These are phyloP conservation scores for Taphrina sp. DNA, from an alignment of 1,139 yeast genomes.

Conservation along the genomic window DNA sequence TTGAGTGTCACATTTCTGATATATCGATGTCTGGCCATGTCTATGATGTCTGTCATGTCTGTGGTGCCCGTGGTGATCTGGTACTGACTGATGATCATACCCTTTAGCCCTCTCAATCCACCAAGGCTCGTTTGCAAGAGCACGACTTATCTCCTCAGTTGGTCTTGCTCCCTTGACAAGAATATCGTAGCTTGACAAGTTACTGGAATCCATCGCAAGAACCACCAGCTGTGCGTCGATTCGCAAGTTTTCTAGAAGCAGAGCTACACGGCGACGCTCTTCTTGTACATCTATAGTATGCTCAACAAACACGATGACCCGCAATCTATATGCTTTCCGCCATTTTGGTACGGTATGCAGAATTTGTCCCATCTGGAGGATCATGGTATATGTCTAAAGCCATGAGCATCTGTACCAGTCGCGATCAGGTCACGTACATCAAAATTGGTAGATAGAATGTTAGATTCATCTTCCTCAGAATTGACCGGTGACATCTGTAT, in stretches of 20 bases:
- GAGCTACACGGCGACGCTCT: slow-evolving; percentile 60
- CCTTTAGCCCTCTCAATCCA: slow-evolving; percentile 18
- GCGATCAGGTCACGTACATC: background rate
- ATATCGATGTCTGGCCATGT: background rate
- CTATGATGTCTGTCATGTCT: no score
- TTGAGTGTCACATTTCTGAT: no score
- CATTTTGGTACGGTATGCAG: slow-evolving; percentile 89
- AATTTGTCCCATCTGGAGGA: slow-evolving; percentile 88
- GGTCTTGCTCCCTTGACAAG: slow-evolving; percentile 62
- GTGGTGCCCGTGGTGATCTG: background rate
- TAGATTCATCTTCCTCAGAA: slow-evolving; percentile 62
- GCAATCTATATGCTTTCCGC: slow-evolving; percentile 67
- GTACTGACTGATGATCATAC: no score
- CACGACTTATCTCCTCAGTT: slow-evolving; percentile 36
- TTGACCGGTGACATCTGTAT: slow-evolving; percentile 89
- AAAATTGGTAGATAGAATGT: slow-evolving; percentile 44
- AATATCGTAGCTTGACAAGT: slow-evolving; percentile 66
- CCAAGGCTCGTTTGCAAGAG: slow-evolving; percentile 29
- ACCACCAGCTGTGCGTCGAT: slow-evolving; percentile 77
- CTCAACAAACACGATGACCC: slow-evolving; percentile 91
- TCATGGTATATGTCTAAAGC: slow-evolving; percentile 90
- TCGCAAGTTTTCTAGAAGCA: slow-evolving; percentile 69
- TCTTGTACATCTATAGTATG: slow-evolving; percentile 63
- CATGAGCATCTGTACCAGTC: slow-evolving; percentile 41
- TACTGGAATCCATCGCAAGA: slow-evolving; percentile 61